Percentiles rank a stretch among this genome's conserved stretches.
These are phyloP conservation scores for Eutypa lata DNA, from an alignment of 2,329 filamentous ascomycete species.

Conservation along the genomic window DNA sequence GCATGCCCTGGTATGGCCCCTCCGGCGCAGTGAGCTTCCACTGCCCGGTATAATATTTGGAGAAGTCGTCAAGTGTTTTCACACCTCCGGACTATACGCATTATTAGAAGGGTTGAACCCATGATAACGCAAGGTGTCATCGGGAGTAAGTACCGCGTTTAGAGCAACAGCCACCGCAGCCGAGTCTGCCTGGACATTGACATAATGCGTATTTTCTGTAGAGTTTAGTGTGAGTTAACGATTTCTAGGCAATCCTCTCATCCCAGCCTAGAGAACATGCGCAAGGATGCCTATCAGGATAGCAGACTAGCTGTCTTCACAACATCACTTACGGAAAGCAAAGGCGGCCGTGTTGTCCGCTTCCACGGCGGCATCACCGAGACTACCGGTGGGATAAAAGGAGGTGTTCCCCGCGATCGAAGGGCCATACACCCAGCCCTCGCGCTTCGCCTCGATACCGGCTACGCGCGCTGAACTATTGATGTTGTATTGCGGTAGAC, in stretches of 20 bases:
- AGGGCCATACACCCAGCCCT: background rate
- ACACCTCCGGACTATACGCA: background rate
- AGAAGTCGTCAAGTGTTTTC: conserved; percentile 30
- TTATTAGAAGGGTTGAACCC: background rate
- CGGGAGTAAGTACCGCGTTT: background rate
- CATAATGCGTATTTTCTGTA: background rate
- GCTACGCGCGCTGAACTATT: background rate
- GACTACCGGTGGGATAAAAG: background rate
- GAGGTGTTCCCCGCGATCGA: background rate
- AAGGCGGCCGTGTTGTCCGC: background rate
- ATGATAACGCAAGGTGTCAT: no score
- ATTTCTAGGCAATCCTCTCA: background rate
- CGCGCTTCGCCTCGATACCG: background rate
- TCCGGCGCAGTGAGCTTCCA: conserved; percentile 35
- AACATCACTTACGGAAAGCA: background rate
- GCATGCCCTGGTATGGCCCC: conserved; percentile 32
- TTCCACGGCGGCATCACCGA: background rate
- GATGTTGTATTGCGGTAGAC: background rate
- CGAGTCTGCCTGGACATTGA: background rate
- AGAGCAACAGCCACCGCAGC: background rate
- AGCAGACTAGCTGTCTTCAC: background rate
- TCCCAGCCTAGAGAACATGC: background rate
- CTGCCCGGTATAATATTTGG: conserved; percentile 37
- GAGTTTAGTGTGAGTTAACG: background rate
- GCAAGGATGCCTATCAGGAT: background rate